Base-by-base conservation (phyloP, 768 basidiomycete genomes). In the Lactarius pseudohatsudake region DNA sequence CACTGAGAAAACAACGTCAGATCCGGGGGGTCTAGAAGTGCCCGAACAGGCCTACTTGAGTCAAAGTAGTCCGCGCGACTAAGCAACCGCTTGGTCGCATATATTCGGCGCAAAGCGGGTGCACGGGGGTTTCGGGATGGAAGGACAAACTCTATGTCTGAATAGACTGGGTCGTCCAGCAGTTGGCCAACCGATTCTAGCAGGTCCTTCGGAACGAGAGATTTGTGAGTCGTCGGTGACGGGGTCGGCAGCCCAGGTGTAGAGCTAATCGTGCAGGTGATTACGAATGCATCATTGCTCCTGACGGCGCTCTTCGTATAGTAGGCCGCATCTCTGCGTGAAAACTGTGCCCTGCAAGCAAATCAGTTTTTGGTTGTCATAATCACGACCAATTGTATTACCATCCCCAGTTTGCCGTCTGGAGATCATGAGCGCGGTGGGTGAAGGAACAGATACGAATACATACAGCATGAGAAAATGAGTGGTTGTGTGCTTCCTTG, bases 341-440 rank as follows among this genome's bases (percentile, higher is more conserved):
- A 86, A 75, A 94, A 95, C 74, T 91, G 89, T 0, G 90, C 87
- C 89, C 87, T 89, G 59, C 4, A 28, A 61, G 32, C 40, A 43
- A 26, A 53, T 69, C 57, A 69, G 58, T 36, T 34, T 57, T 30
- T 34, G 13, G 53, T 20, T 34, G 38, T 45, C 56, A 59, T n/a
- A 55, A 65, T 28, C n/a, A 45, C 20, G 56, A 34, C 54, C 26
- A 28, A 58, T 45, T 55, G 30, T 58, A 57, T 54, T 82, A 89
- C 91, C 92, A 94, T 75, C 91, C 91, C 92, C 91, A 93, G 72
- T 93, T 94, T 34, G 89, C 89, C 15, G 91, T 89, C 88, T 90
- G 64, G 28, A 41, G 22, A 50, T 13, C 26, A 20, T 70, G 61
- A 65, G 57, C 36, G 15, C 32, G 40, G 34, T 15, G 11, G 41